These are phyloP conservation scores for Fraxinus baroniana DNA, from an alignment of 305 asterid species.

Conservation along the genomic window DNA sequence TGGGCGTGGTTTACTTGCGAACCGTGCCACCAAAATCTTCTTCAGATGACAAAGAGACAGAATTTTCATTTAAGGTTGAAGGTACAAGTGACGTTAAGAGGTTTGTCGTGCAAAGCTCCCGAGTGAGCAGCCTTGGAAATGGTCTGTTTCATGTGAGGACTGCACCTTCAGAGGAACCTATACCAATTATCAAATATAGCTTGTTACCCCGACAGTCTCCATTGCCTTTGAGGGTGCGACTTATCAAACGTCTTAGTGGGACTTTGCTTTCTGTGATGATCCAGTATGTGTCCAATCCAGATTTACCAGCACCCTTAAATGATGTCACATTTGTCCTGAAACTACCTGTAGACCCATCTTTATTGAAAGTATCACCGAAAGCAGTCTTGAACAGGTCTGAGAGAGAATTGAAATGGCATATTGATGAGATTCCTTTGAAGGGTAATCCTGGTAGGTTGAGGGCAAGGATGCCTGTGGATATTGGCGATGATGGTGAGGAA, in stretches of 20 bases:
- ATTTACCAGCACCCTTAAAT: slow-evolving; percentile 62
- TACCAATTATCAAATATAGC: slow-evolving; percentile 71
- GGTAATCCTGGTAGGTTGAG: slow-evolving; percentile 76
- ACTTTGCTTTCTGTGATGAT: slow-evolving; percentile 78
- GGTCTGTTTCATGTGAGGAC: slow-evolving; percentile 80
- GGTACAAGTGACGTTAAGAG: slow-evolving; percentile 66
- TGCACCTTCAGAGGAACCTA: slow-evolving; percentile 62
- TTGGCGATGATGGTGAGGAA: slow-evolving; percentile 63
- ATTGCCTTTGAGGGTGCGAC: slow-evolving; percentile 81
- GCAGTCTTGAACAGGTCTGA: slow-evolving; percentile 83
- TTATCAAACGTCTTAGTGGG: slow-evolving; percentile 78
- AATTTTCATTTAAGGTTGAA: slow-evolving; percentile 74
- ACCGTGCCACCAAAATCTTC: slow-evolving; percentile 64
- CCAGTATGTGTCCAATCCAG: slow-evolving; percentile 73
- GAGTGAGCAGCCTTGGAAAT: slow-evolving; percentile 71
- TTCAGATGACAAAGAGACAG: slow-evolving; percentile 64
- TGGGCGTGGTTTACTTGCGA: slow-evolving; percentile 62
- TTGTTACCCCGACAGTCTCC: slow-evolving; percentile 67
- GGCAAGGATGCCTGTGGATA: slow-evolving; percentile 81
- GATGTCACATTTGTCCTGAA: slow-evolving; percentile 71
- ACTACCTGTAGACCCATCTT: slow-evolving; percentile 77
- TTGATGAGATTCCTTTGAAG: slow-evolving; percentile 72
- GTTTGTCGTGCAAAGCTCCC: slow-evolving; percentile 67
- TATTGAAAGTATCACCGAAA: slow-evolving; percentile 76
- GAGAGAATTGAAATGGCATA: slow-evolving; percentile 79